These are phyloP conservation scores for Salvia sclarea DNA, from an alignment of 305 asterid species.

Conservation along the genomic window DNA sequence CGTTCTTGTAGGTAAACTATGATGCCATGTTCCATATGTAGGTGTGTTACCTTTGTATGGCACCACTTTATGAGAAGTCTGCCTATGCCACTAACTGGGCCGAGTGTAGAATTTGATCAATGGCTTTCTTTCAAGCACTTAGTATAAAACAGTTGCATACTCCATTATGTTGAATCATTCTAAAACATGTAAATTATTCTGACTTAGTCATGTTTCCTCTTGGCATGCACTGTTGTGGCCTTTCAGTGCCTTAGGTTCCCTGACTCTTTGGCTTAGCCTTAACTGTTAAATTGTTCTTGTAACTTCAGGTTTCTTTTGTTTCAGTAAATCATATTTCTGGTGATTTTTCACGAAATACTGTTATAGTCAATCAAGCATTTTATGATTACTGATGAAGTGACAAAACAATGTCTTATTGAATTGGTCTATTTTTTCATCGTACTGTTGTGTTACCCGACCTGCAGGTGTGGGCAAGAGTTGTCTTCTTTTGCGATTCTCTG, in stretches of 20 bases:
- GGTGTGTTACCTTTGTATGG: slow-evolving; percentile 10
- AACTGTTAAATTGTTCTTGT: slow-evolving; percentile 2
- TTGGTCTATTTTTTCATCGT: neutral
- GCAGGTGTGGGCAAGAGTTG: slow-evolving; percentile 94
- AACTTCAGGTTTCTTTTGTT: slow-evolving; percentile 10
- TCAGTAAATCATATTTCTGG: neutral
- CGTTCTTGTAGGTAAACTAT: neutral
- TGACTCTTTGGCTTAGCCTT: slow-evolving; percentile 1
- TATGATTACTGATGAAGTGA: neutral
- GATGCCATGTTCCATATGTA: slow-evolving; percentile 3
- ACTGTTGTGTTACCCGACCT: slow-evolving; percentile 18
- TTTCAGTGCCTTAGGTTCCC: slow-evolving; percentile 5
- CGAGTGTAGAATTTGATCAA: neutral
- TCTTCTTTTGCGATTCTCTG: slow-evolving; percentile 74
- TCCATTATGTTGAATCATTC: neutral
- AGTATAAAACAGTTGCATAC: neutral
- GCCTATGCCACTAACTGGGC: neutral
- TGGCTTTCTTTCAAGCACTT: slow-evolving; percentile 9
- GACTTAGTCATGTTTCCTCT: neutral
- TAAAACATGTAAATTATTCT: neutral
- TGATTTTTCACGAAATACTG: neutral
- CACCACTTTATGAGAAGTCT: neutral
- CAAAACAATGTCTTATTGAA: neutral
- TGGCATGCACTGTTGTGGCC: neutral
- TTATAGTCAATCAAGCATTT: neutral